phyloP scores from a whole-genome alignment of 2,329 filamentous ascomycete species.

The Botrytis hyacinthi region DNA sequence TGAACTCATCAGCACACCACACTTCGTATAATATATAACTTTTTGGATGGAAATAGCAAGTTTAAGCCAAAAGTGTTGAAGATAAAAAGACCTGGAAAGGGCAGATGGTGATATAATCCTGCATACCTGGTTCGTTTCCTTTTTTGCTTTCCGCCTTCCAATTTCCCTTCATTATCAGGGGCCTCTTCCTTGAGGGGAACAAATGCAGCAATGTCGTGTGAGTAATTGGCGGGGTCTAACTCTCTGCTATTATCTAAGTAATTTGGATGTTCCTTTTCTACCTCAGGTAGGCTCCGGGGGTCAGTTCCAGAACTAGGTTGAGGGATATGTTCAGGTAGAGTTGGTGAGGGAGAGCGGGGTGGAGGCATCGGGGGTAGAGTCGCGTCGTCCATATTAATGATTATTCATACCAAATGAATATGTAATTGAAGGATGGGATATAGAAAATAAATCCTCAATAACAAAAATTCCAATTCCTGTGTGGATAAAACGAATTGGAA shows the following conservation, averaged over 20 bases:
- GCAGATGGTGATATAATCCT: neutral
- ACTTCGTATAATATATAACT: neutral
- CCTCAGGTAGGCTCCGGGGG: neutral
- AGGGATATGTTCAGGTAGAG: constrained; percentile 18
- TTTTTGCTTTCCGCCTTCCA: constrained; percentile 43
- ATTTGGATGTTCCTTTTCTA: constrained; percentile 18
- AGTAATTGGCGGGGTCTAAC: constrained; percentile 27
- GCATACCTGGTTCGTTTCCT: constrained; percentile 63
- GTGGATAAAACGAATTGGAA: neutral
- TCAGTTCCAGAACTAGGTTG: neutral
- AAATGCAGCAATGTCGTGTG: constrained; percentile 24
- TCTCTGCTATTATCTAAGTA: constrained; percentile 28
- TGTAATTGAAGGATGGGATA: neutral
- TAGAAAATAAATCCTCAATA: neutral
- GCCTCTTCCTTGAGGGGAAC: constrained; percentile 30
- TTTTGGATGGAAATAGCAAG: neutral
- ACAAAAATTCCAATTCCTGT: neutral
- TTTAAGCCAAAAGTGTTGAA: neutral
- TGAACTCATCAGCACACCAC: neutral
- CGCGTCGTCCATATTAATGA: constrained; percentile 37
- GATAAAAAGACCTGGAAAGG: neutral
- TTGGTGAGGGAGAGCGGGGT: constrained; percentile 32
- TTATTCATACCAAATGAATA: constrained; percentile 12
- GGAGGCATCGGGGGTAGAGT: constrained; percentile 30
- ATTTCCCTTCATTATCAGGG: constrained; percentile 39